Evolutionary conservation across 2,329 filamentous ascomycete species (phyloP).

Genomic region (Venturiaceae sp.): DNA sequence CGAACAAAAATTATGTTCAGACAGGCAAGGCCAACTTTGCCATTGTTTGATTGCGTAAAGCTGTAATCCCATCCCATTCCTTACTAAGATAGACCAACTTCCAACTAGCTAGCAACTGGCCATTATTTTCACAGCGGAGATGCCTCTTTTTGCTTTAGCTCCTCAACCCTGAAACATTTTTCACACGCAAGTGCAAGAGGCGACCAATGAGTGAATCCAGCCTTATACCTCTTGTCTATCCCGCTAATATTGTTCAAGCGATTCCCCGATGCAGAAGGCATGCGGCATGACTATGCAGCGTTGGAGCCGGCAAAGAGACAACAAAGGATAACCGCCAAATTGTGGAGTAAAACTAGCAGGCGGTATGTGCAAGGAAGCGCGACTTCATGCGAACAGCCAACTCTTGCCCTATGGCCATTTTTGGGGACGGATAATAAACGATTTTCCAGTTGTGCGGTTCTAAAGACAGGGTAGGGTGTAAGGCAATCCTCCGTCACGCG

Average conservation of each 20-base stretch:
- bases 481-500: not conserved
- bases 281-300: not conserved
- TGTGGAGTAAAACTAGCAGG: not conserved
- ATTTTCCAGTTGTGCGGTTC: not conserved
- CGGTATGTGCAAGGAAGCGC: not conserved
- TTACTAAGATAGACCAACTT: too few relatives aligned
- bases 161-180: not conserved
- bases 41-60: too few relatives aligned
- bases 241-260: too few relatives aligned
- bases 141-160: not conserved
- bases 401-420: not conserved
- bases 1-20: too few relatives aligned
- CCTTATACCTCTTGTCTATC: not conserved
- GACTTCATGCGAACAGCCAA: not conserved
- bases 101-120: too few relatives aligned
- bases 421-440: not conserved
- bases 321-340: not conserved
- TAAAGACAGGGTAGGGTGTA: not conserved
- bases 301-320: not conserved
- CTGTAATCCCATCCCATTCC: too few relatives aligned
- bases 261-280: too few relatives aligned
- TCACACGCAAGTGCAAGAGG: not conserved
- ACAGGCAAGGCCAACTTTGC: too few relatives aligned
- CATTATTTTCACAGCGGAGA: not conserved
- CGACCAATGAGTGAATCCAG: not conserved